A percentile compares a stretch with the other conserved stretches of the same genome.
phyloP scores from a whole-genome alignment of 768 basidiomycete genomes.

The Trametes villosa region DNA sequence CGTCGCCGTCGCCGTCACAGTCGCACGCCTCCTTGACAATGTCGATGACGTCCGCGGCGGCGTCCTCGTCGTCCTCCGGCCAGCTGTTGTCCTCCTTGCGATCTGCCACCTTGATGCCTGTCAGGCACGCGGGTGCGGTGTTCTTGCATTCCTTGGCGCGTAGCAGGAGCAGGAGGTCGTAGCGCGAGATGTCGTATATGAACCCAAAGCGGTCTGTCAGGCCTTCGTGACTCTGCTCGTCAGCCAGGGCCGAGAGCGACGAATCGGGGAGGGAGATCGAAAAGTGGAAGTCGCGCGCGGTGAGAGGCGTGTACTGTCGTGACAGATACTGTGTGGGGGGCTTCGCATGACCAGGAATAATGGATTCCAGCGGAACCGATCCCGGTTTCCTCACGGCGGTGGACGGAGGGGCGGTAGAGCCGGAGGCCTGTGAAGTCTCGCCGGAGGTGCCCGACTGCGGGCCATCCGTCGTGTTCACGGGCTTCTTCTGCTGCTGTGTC shows the following conservation, averaged over 20 bases:
- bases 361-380: slow-evolving; percentile 76
- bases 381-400: slow-evolving; percentile 34
- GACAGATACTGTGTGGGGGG: slow-evolving; percentile 87
- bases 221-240: slow-evolving; percentile 56
- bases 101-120: slow-evolving; percentile 87
- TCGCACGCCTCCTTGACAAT: slow-evolving; percentile 47
- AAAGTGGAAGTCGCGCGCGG: slow-evolving; percentile 75
- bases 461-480: neutral
- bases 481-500: slow-evolving; percentile 52
- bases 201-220: slow-evolving; percentile 91
- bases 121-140: slow-evolving; percentile 82
- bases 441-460: neutral
- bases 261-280: slow-evolving; percentile 65
- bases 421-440: slow-evolving; percentile 13
- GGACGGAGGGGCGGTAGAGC: slow-evolving; percentile 24
- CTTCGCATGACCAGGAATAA: slow-evolving; percentile 78
- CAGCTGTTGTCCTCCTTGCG: slow-evolving; percentile 78
- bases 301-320: slow-evolving; percentile 71
- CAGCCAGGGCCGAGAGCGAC: slow-evolving; percentile 53
- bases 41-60: slow-evolving; percentile 37
- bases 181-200: slow-evolving; percentile 83
- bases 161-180: slow-evolving; percentile 77
- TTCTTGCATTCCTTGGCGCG: slow-evolving; percentile 73
- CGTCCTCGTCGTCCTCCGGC: slow-evolving; percentile 65
- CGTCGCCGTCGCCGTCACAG: slow-evolving; percentile 40